phyloP scores from a whole-genome alignment of 2,329 filamentous ascomycete species.

The Trichoderma koningii region DNA sequence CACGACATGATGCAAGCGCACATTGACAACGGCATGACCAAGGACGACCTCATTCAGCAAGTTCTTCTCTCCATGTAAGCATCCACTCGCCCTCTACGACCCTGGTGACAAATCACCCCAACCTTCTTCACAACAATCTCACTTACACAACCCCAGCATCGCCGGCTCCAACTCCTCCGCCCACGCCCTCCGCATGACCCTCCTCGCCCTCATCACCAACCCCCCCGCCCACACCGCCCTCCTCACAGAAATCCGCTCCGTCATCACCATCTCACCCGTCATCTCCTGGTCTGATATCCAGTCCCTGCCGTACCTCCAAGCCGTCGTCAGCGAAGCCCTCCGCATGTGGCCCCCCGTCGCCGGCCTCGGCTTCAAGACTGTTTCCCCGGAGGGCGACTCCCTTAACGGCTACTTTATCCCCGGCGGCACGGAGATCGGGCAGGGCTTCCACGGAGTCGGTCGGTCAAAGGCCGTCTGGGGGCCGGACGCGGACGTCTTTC shows the following conservation, averaged over 20 bases:
- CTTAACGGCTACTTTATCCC: conserved; percentile 55
- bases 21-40: conserved; percentile 35
- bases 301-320: conserved; percentile 56
- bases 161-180: conserved; percentile 64
- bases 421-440: conserved; percentile 54
- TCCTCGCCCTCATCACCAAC: conserved; percentile 54
- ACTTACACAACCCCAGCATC: conserved; percentile 43
- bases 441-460: conserved; percentile 58
- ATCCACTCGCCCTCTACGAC: neutral
- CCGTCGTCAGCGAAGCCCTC: conserved; percentile 59
- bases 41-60: conserved; percentile 26
- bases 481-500: conserved; percentile 52
- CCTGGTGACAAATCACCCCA: no score
- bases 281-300: conserved; percentile 53
- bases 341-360: conserved; percentile 58
- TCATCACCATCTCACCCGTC: conserved; percentile 39
- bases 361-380: conserved; percentile 55
- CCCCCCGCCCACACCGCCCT: conserved; percentile 46
- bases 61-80: conserved; percentile 27
- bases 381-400: conserved; percentile 54
- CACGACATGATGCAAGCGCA: conserved; percentile 29
- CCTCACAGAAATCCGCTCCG: conserved; percentile 47
- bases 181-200: conserved; percentile 52
- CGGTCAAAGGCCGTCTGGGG: conserved; percentile 53
- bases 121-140: no score